Base-by-base conservation (phyloP, 140 eudicot species). In the Cichorium intybus region DNA sequence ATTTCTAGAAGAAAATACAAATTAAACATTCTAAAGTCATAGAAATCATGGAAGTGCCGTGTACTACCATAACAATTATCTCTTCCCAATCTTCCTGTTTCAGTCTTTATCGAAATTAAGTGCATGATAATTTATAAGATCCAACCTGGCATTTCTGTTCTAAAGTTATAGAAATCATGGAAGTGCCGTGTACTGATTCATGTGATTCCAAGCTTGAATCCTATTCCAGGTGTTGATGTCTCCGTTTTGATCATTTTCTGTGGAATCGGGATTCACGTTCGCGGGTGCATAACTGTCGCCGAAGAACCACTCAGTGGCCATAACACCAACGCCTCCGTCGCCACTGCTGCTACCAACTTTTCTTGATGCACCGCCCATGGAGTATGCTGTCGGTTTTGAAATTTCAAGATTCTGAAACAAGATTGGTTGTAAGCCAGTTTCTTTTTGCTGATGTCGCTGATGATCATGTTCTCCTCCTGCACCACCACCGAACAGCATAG, bases 361-460 rank as follows among this genome's bases (percentile, higher is more conserved):
- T 55, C 69, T 62, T 62, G 74, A 62, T 39, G 23, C 49, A 15
- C 49, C 49, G 49, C 17, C 47, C 7, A 21, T 20, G 24, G 63
- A 56, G 43, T 59, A 48, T 29, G 24, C 47, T 9, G 48, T 28
- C 34, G 59, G 60, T 21, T 46, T 72, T 35, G 87, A 52, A 58
- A 61, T 59, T 56, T 88, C 96, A 43, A 82, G 73, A 66, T 82
- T 88, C 62, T 88, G 85, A 46, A 88, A 85, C 79, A 82, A 58
- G 53, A 82, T 80, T 17, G 87, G 81, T 59, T 85, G 86, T n/a
- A 71, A 71, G 8, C 73, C 48, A 60, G 78, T 51, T 73, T 82
- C 69, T 7, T 72, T 62, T 7, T 59, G 75, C 17, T 70, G 63
- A 3, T 57, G 74, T 18, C 60, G 52, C 4, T 68, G 45, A 37